Percentiles rank a stretch among this genome's conserved stretches.
phyloP scores from a whole-genome alignment of 805 yeast genomes.

The Spathaspora arborariae region DNA sequence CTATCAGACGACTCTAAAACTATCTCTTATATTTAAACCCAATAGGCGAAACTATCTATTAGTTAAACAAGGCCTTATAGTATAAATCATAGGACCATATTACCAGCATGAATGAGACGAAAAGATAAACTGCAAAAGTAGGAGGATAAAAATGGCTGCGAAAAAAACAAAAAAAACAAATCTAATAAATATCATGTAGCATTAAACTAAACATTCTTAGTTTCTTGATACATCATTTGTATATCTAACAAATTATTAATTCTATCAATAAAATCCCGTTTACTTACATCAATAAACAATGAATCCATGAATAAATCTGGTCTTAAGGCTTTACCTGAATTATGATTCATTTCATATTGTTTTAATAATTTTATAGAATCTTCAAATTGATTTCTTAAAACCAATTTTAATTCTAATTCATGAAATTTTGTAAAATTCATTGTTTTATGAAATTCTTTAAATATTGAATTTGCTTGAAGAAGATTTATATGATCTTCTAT shows the following conservation, averaged over 20 bases:
- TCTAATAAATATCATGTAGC: no score
- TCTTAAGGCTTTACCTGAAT: slow-evolving; percentile 18
- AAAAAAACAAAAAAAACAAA: no score
- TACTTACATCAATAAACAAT: neutral
- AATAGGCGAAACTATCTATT: no score
- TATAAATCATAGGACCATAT: no score
- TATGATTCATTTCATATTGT: slow-evolving; percentile 4
- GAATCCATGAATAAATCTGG: slow-evolving; percentile 24
- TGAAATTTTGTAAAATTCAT: slow-evolving; percentile 25
- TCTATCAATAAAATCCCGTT: neutral
- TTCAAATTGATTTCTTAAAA: slow-evolving; percentile 7
- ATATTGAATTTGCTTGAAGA: slow-evolving; percentile 19
- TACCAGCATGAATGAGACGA: no score
- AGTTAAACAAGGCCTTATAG: no score
- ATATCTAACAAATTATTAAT: neutral
- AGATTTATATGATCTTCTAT: slow-evolving; percentile 23
- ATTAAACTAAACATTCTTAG: neutral
- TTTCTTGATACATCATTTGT: slow-evolving; percentile 1
- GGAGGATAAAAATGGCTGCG: no score
- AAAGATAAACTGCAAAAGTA: no score
- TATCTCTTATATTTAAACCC: no score
- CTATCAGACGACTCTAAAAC: no score
- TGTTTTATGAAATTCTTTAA: slow-evolving; percentile 23
- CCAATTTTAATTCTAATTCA: slow-evolving; percentile 20
- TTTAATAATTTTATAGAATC: slow-evolving; percentile 1